Evolutionary conservation across 106 monocot genomes (phyloP), one percentile per base, ranked within the genome.

Genomic region (Phalaenopsis equestris): DNA sequence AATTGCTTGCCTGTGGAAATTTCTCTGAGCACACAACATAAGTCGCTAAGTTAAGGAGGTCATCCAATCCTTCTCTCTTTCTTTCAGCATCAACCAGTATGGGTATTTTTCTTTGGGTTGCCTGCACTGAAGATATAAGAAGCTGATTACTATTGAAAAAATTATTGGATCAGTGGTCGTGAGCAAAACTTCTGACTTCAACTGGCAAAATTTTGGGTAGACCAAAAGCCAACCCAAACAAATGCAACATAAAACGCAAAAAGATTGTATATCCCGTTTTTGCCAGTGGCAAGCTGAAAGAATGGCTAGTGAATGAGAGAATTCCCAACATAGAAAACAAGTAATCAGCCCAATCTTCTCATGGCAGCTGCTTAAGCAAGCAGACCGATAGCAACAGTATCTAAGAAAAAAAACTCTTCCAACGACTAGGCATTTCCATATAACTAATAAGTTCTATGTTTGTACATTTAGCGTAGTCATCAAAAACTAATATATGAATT

Each of bases 21-120:
- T 91, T 94, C 79, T 90, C 94, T 19, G 93, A 89, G 86, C 96
- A 96, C 47, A 96, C 87, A 85, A 96, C 83, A 84, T 92, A 96
- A 56, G 81, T 86, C 72, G 96, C 96, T 18, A 92, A 42, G 58
- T 86, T 84, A 56, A 96, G 90, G 83, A 96, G 90, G 67, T 92
- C 90, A 81, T 96, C 87, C 70, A 94, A 78, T 24, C 96, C 96
- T 55, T 91, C 91, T 67, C 91, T 87, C 47, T 87, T 94, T 82
- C 85, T 90, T 83, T 96, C 96, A 76, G 91, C 86, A 87, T 96
- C 96, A 83, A 96, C 47, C 65, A 96, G 87, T 75, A 96, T 96
- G 76, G 96, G 91, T 79, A 94, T 90, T 72, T 90, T 94, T 81
- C 83, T 92, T 82, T 45, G 83, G 47, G 76, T 82, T 84, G 96